These are phyloP conservation scores for Spathaspora passalidarum DNA, from an alignment of 805 yeast genomes.

Conservation along the genomic window DNA sequence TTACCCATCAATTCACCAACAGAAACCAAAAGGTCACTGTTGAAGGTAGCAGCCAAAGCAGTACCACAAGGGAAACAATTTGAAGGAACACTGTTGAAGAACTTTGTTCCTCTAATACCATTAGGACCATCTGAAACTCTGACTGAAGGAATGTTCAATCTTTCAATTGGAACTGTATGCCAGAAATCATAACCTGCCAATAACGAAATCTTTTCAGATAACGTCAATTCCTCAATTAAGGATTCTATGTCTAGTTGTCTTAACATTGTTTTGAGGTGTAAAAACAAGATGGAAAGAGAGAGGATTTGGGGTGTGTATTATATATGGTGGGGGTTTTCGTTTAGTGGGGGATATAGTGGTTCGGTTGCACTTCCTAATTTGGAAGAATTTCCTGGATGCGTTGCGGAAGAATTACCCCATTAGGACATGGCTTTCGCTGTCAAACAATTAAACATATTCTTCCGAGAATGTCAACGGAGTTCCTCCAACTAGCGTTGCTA, in stretches of 20 bases:
- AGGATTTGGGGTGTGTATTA: background rate
- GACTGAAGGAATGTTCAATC: slow-evolving; percentile 45
- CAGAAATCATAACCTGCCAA: slow-evolving; percentile 45
- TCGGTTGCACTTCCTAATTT: too few species aligned
- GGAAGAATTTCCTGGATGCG: too few species aligned
- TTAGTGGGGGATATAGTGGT: too few species aligned
- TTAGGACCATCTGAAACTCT: slow-evolving; percentile 60
- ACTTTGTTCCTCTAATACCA: slow-evolving; percentile 60
- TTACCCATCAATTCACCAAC: slow-evolving; percentile 53
- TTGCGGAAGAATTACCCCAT: too few species aligned
- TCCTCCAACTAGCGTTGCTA: too few species aligned
- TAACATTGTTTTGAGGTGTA: background rate
- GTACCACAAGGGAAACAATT: slow-evolving; percentile 65
- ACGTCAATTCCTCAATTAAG: slow-evolving; percentile 25
- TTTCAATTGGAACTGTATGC: slow-evolving; percentile 44
- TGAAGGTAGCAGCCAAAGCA: slow-evolving; percentile 55
- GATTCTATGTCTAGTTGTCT: slow-evolving; percentile 25
- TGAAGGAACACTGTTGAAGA: slow-evolving; percentile 50
- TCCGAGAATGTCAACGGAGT: too few species aligned
- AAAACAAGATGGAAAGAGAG: background rate
- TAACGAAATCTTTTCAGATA: slow-evolving; percentile 31
- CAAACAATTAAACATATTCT: too few species aligned
- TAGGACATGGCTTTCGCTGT: too few species aligned
- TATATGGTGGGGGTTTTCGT: background rate
- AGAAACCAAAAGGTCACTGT: slow-evolving; percentile 43